A percentile compares a stretch with the other conserved stretches of the same genome.
These are phyloP conservation scores for Triticum monococcum DNA, from an alignment of 176 grass and related monocot species.

Conservation along the genomic window DNA sequence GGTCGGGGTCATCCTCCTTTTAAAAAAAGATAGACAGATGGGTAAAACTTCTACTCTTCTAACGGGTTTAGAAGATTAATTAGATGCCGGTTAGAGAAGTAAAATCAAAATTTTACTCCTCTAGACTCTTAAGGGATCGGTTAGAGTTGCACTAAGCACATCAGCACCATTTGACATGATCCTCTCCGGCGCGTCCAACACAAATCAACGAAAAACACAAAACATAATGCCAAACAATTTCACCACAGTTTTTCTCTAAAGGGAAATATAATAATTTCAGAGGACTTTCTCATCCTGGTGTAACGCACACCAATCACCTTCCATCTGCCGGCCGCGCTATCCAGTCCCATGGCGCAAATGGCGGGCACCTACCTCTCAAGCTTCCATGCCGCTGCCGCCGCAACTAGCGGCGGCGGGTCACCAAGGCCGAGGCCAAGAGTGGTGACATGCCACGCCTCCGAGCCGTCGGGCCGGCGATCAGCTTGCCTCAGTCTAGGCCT, in stretches of 20 bases:
- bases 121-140: too few relatives aligned
- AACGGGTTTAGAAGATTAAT: too few relatives aligned
- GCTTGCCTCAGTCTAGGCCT: conserved; percentile 24
- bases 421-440: neutral
- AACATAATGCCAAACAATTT: neutral
- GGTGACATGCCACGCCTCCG: conserved; percentile 1
- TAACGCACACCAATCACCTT: neutral
- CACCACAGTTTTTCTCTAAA: neutral
- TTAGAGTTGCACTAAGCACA: too few relatives aligned
- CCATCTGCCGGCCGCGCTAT: neutral
- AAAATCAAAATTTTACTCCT: too few relatives aligned
- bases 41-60: too few relatives aligned
- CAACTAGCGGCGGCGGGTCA: neutral
- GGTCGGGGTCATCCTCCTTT: too few relatives aligned
- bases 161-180: too few relatives aligned
- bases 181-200: too few relatives aligned
- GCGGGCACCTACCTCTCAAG: neutral
- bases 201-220: too few relatives aligned
- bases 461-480: neutral
- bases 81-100: too few relatives aligned
- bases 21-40: too few relatives aligned
- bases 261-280: neutral
- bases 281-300: neutral
- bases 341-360: conserved; percentile 8
- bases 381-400: neutral